Evolutionary conservation across 331 rosid genomes (phyloP).

Genomic region (Quercus phellos): DNA sequence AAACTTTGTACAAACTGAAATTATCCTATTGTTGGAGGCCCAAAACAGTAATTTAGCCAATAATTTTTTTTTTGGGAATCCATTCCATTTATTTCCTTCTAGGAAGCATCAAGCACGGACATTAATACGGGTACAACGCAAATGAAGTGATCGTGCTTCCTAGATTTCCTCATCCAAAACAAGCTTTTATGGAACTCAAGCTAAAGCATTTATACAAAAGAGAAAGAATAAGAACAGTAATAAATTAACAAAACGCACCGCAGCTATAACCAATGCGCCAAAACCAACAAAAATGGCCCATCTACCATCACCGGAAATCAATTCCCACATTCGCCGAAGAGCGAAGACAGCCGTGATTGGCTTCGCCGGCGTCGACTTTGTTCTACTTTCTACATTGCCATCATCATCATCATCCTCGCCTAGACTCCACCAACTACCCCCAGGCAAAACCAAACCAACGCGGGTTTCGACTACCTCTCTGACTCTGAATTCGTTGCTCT

Average conservation of each 20-base stretch:
- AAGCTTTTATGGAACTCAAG: too few species aligned
- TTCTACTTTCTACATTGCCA: slow-evolving; percentile 8
- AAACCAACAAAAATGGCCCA: slow-evolving; percentile 43
- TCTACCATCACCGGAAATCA: slow-evolving; percentile 42
- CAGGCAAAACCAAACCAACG: slow-evolving; percentile 19
- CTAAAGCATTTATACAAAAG: not conserved
- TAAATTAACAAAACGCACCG: slow-evolving; percentile 37
- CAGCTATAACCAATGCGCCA: slow-evolving; percentile 49
- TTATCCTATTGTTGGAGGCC: too few species aligned
- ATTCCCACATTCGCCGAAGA: slow-evolving; percentile 57
- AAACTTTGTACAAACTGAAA: too few species aligned
- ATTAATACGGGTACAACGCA: too few species aligned
- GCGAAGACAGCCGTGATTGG: slow-evolving; percentile 31
- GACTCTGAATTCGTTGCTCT: not conserved
- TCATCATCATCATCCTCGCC: not conserved
- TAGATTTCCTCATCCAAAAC: too few species aligned
- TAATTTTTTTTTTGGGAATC: too few species aligned
- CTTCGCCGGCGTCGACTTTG: slow-evolving; percentile 18
- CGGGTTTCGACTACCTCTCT: slow-evolving; percentile 2
- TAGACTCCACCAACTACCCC: slow-evolving; percentile 55
- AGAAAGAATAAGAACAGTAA: not conserved
- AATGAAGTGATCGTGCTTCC: too few species aligned
- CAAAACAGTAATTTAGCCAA: too few species aligned
- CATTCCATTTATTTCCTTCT: too few species aligned
- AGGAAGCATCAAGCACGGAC: too few species aligned